Percentiles rank a stretch among this genome's conserved stretches.
These are phyloP conservation scores for Nothophytophthora sp. DNA, from an alignment of 352 stramenopile species.

Conservation along the genomic window DNA sequence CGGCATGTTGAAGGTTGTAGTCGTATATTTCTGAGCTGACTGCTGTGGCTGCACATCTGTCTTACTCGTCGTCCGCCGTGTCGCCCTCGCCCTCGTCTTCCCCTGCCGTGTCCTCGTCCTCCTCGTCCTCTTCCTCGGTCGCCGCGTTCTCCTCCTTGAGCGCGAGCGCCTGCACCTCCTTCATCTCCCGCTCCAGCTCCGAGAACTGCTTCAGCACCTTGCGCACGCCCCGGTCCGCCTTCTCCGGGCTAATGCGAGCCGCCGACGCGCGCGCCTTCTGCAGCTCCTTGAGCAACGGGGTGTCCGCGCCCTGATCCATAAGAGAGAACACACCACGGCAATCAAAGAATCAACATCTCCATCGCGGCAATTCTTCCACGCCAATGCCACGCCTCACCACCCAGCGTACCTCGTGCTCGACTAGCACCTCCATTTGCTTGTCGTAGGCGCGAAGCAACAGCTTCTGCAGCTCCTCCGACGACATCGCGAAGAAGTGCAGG, in stretches of 20 bases:
- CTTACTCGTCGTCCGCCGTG: constrained; percentile 22
- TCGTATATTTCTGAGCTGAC: no score
- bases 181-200: constrained; percentile 68
- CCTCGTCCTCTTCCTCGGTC: constrained; percentile 48
- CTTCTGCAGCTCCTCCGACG: constrained; percentile 66
- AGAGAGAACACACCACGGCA: background rate
- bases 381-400: background rate
- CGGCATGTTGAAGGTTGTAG: no score
- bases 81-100: constrained; percentile 29
- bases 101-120: constrained; percentile 18
- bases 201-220: constrained; percentile 78
- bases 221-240: constrained; percentile 63
- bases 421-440: constrained; percentile 83
- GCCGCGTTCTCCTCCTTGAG: constrained; percentile 50
- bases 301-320: constrained; percentile 34
- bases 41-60: no score
- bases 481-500: constrained; percentile 83
- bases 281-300: constrained; percentile 72
- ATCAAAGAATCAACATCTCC: constrained; percentile 7
- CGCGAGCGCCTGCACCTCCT: constrained; percentile 60
- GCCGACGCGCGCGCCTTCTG: constrained; percentile 51
- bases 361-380: no score
- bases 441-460: constrained; percentile 79
- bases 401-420: constrained; percentile 61
- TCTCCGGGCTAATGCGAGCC: constrained; percentile 56